phyloP scores from a whole-genome alignment of 176 grass and related monocot species.

The Rhipidocladum racemiflorum region DNA sequence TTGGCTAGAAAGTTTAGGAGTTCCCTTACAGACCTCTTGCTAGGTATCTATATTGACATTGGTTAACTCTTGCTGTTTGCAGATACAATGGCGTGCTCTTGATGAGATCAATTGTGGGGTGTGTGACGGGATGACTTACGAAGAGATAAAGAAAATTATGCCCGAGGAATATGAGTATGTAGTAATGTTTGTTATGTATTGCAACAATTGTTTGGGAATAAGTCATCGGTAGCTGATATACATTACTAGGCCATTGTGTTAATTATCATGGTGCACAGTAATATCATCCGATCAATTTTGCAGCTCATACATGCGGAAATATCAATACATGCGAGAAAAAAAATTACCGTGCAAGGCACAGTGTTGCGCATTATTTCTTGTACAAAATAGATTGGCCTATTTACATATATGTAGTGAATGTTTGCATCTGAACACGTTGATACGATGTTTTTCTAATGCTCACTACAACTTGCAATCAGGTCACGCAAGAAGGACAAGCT shows the following conservation, averaged over 20 bases:
- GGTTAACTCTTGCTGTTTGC: constrained; percentile 26
- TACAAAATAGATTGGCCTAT: background rate
- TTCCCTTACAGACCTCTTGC: constrained; percentile 24
- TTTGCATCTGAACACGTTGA: constrained; percentile 5
- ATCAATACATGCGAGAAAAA: too few relatives aligned
- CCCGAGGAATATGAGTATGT: constrained; percentile 94
- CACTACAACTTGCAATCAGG: constrained; percentile 50
- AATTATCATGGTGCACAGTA: background rate
- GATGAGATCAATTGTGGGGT: constrained; percentile 98
- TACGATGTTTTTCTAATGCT: constrained; percentile 7
- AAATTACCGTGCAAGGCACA: background rate
- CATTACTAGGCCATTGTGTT: background rate
- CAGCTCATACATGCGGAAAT: too few relatives aligned
- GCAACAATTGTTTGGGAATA: constrained; percentile 2
- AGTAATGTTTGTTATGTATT: constrained; percentile 22
- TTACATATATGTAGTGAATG: background rate
- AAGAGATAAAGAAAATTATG: constrained; percentile 98
- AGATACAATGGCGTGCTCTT: constrained; percentile 99
- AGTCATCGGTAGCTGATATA: background rate
- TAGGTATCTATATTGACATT: constrained; percentile 15
- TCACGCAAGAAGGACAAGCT: constrained; percentile 94
- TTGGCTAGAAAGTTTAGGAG: constrained; percentile 3
- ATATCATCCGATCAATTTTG: too few relatives aligned
- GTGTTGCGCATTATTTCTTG: background rate
- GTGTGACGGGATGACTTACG: constrained; percentile 99